Percentiles rank a stretch among this genome's conserved stretches.
phyloP scores from a whole-genome alignment of 306 rosid species.

The Prunus davidiana region DNA sequence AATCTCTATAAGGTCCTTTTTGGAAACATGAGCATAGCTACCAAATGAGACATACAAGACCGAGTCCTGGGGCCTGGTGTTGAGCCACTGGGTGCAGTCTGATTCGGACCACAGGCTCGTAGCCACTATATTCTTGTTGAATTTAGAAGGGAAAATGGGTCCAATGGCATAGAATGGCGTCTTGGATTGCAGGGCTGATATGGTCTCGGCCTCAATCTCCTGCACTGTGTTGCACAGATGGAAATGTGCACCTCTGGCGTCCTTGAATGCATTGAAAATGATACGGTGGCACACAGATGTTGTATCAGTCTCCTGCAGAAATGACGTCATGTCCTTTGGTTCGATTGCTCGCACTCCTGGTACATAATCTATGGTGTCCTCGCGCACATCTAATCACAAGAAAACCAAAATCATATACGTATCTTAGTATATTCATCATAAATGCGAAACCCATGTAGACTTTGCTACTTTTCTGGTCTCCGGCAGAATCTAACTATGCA shows the following conservation, averaged over 20 bases:
- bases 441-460: too few species aligned
- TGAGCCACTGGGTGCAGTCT: slow-evolving; percentile 57
- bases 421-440: neutral
- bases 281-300: slow-evolving; percentile 42
- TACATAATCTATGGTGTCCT: slow-evolving; percentile 51
- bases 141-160: slow-evolving; percentile 48
- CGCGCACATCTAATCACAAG: slow-evolving; percentile 28
- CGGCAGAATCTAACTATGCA: too few species aligned
- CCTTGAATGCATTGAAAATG: slow-evolving; percentile 39
- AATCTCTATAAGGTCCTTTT: slow-evolving; percentile 28
- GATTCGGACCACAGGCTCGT: slow-evolving; percentile 68
- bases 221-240: slow-evolving; percentile 49
- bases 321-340: slow-evolving; percentile 47
- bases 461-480: too few species aligned
- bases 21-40: slow-evolving; percentile 48
- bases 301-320: slow-evolving; percentile 40
- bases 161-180: slow-evolving; percentile 52
- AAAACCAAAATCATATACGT: neutral
- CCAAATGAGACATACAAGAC: slow-evolving; percentile 61
- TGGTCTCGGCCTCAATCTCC: slow-evolving; percentile 45
- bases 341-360: slow-evolving; percentile 52
- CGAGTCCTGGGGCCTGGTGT: slow-evolving; percentile 40
- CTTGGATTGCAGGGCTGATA: slow-evolving; percentile 27
- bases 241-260: slow-evolving; percentile 35
- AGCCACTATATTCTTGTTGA: slow-evolving; percentile 36